Conservation (phyloP, 345 rosid species). For the Euphorbia pulcherrima region DNA sequence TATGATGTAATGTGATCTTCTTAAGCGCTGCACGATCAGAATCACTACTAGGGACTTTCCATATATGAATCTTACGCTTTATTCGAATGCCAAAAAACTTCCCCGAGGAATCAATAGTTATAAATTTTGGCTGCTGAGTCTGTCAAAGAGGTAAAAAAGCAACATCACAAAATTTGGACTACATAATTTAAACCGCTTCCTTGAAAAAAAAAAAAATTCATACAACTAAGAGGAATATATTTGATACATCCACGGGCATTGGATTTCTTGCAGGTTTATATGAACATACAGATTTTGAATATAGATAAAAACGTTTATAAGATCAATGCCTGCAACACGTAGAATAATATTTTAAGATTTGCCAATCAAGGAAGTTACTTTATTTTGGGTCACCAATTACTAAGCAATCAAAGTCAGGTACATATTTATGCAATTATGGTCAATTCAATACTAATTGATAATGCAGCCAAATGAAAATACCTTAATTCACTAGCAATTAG, state of each 20-base stretch:
- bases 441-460: neutral
- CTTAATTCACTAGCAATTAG: neutral
- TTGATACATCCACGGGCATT: too few relatives aligned
- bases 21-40: conserved; percentile 36
- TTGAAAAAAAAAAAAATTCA: neutral
- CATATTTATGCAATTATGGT: neutral
- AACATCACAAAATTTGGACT: neutral
- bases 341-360: too few relatives aligned
- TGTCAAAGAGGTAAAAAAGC: conserved; percentile 26
- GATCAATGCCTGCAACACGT: neutral
- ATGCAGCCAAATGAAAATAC: neutral
- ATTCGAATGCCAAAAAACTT: conserved; percentile 53
- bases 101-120: conserved; percentile 60
- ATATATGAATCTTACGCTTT: conserved; percentile 56
- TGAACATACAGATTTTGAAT: too few relatives aligned
- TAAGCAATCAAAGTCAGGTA: neutral
- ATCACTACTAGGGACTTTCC: conserved; percentile 65
- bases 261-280: too few relatives aligned
- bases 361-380: neutral
- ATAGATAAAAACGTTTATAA: too few relatives aligned
- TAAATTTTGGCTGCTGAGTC: conserved; percentile 54
- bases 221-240: neutral
- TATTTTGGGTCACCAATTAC: neutral
- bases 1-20: conserved; percentile 77
- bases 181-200: neutral